Percentiles rank a stretch among this genome's conserved stretches.
Evolutionary conservation across 257 asterid genomes (phyloP).

Genomic region (Euphrasia confusa): DNA sequence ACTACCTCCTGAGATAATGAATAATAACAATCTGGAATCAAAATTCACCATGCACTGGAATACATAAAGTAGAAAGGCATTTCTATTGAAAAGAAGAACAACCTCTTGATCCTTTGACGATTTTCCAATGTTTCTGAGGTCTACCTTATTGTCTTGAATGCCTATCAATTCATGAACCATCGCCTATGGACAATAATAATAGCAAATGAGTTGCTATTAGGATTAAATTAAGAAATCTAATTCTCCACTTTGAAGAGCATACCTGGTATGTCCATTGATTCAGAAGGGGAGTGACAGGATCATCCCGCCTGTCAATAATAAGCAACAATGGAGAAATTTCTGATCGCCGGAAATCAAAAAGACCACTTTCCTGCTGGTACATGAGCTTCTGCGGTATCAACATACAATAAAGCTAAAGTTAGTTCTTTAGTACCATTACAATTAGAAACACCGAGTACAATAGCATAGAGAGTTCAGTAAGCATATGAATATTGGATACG

Average conservation of each 20-base stretch:
- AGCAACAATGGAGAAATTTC: slow-evolving; percentile 92
- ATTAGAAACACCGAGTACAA: slow-evolving; percentile 1
- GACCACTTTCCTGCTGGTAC: slow-evolving; percentile 97
- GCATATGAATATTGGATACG: too few species aligned
- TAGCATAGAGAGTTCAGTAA: slow-evolving; percentile 17
- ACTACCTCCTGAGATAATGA: slow-evolving; percentile 72
- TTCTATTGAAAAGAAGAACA: slow-evolving; percentile 18
- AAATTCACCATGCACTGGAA: slow-evolving; percentile 21
- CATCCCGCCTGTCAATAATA: slow-evolving; percentile 89
- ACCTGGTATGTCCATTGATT: slow-evolving; percentile 99
- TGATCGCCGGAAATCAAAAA: slow-evolving; percentile 86
- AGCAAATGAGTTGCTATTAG: slow-evolving; percentile 21
- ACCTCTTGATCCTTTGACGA: slow-evolving; percentile 85
- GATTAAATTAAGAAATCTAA: background rate
- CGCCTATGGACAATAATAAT: slow-evolving; percentile 46
- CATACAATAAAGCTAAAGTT: slow-evolving; percentile 22
- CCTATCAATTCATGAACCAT: slow-evolving; percentile 97
- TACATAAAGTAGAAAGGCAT: slow-evolving; percentile 20
- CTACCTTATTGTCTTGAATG: slow-evolving; percentile 89
- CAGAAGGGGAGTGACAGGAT: slow-evolving; percentile 90
- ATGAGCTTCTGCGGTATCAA: slow-evolving; percentile 70
- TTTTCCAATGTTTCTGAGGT: slow-evolving; percentile 65
- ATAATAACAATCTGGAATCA: slow-evolving; percentile 19
- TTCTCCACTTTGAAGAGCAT: slow-evolving; percentile 10
- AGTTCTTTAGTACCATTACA: slow-evolving; percentile 17